Evolutionary conservation across 164 flowering plant genomes (phyloP).

Genomic region (Liriodendron chinense): DNA sequence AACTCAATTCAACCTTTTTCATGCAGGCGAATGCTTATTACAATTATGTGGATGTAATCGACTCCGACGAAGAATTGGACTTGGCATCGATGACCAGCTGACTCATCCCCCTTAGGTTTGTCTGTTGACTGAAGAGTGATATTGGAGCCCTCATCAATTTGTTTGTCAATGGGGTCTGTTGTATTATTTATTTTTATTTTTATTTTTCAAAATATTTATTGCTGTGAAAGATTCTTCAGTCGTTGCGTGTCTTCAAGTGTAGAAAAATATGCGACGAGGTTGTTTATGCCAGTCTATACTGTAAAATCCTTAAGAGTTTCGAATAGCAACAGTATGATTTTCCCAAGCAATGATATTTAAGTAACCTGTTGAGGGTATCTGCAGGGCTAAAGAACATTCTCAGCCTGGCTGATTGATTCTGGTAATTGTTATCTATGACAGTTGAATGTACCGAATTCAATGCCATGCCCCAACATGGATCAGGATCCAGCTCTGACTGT

Average conservation of each 20-base stretch:
- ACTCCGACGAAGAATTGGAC: slow-evolving; percentile 91
- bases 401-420: too few relatives aligned
- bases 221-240: not conserved
- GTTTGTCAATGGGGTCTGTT: not conserved
- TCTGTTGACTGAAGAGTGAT: slow-evolving; percentile 3
- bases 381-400: too few relatives aligned
- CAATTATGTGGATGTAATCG: slow-evolving; percentile 66
- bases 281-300: not conserved
- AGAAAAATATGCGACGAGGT: not conserved
- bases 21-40: slow-evolving; percentile 78
- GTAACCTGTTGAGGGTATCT: too few relatives aligned
- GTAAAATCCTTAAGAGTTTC: too few relatives aligned
- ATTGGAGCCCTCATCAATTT: not conserved
- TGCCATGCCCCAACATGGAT: too few relatives aligned
- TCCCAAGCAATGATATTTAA: too few relatives aligned
- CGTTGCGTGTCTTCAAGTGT: not conserved
- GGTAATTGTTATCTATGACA: too few relatives aligned
- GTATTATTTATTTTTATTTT: not conserved
- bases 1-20: slow-evolving; percentile 2
- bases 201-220: too few relatives aligned
- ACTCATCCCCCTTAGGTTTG: slow-evolving; percentile 16
- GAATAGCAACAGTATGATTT: too few relatives aligned
- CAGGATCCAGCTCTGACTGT: too few relatives aligned
- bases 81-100: slow-evolving; percentile 46
- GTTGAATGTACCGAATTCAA: too few relatives aligned